Percentiles rank a stretch among this genome's conserved stretches.
Conservation (phyloP, 345 rosid species). For the Camelina neglecta region DNA sequence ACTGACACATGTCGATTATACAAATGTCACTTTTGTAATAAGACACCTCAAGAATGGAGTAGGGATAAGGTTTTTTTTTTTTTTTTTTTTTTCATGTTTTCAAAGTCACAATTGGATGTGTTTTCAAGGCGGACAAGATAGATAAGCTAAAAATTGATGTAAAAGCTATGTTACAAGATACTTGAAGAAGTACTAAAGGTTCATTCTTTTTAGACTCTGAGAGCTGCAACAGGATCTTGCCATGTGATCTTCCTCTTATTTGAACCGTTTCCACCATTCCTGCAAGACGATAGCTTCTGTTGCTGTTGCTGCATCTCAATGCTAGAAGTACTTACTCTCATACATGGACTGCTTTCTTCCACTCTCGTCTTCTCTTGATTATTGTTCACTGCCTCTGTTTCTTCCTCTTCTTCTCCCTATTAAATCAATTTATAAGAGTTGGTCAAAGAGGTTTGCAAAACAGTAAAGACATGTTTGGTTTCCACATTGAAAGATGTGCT, state of each 20-base stretch:
- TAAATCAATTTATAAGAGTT: slow-evolving; percentile 15
- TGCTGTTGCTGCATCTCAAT: slow-evolving; percentile 46
- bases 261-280: slow-evolving; percentile 59
- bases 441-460: not conserved
- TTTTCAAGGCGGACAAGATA: slow-evolving; percentile 9
- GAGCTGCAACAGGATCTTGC: slow-evolving; percentile 84
- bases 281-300: slow-evolving; percentile 64
- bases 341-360: slow-evolving; percentile 51
- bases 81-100: slow-evolving; percentile 13
- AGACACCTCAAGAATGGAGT: slow-evolving; percentile 30
- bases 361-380: slow-evolving; percentile 36
- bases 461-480: not conserved
- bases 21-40: slow-evolving; percentile 7
- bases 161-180: slow-evolving; percentile 32
- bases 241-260: slow-evolving; percentile 94
- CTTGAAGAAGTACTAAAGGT: not conserved
- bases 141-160: slow-evolving; percentile 16
- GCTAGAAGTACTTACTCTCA: slow-evolving; percentile 47
- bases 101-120: slow-evolving; percentile 21
- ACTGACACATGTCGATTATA: slow-evolving; percentile 25
- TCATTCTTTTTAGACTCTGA: slow-evolving; percentile 53
- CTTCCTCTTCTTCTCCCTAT: slow-evolving; percentile 77
- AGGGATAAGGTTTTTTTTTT: slow-evolving; percentile 30
- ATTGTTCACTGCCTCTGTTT: slow-evolving; percentile 30
- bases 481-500: slow-evolving; percentile 12